Evolutionary conservation across 2,329 filamentous ascomycete species (phyloP).

Genomic region (Calonectria honghensis): DNA sequence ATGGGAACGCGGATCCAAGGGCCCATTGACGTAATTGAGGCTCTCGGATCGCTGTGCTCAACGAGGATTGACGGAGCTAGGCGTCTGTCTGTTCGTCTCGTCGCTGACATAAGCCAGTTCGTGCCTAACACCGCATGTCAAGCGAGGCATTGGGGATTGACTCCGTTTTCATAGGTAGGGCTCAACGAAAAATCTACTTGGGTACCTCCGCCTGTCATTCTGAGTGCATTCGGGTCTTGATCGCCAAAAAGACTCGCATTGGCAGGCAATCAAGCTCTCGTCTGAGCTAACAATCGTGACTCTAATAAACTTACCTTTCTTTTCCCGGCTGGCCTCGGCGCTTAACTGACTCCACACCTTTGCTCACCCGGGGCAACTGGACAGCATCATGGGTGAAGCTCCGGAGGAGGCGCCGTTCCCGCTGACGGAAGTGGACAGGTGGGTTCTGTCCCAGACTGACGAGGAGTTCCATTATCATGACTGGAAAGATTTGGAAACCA

Average conservation of each 20-base stretch:
- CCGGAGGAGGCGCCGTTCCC: conserved; percentile 71
- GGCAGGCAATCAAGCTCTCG: neutral
- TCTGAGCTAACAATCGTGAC: neutral
- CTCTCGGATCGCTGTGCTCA: neutral
- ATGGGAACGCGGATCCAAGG: neutral
- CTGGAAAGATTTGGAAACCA: conserved; percentile 83
- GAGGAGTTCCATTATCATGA: conserved; percentile 81
- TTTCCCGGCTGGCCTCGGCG: neutral
- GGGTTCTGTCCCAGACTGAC: conserved; percentile 79
- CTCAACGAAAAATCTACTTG: conserved; percentile 16
- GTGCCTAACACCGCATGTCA: conserved; percentile 36
- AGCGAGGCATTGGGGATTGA: conserved; percentile 18
- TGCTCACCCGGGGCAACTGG: conserved; percentile 24
- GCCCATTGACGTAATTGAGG: conserved; percentile 26
- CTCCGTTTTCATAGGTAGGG: conserved; percentile 7
- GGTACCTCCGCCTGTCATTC: conserved; percentile 1
- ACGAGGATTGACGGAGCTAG: conserved; percentile 11
- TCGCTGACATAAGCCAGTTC: conserved; percentile 39
- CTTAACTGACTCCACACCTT: conserved; percentile 18
- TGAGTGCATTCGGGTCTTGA: neutral
- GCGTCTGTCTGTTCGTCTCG: neutral
- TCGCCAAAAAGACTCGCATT: neutral
- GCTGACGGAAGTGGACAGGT: conserved; percentile 75
- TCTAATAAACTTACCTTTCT: neutral
- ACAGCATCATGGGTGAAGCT: conserved; percentile 63